Percentiles rank a stretch among this genome's conserved stretches.
These are phyloP conservation scores for Rickenella mellea DNA, from an alignment of 768 basidiomycete genomes.

Conservation along the genomic window DNA sequence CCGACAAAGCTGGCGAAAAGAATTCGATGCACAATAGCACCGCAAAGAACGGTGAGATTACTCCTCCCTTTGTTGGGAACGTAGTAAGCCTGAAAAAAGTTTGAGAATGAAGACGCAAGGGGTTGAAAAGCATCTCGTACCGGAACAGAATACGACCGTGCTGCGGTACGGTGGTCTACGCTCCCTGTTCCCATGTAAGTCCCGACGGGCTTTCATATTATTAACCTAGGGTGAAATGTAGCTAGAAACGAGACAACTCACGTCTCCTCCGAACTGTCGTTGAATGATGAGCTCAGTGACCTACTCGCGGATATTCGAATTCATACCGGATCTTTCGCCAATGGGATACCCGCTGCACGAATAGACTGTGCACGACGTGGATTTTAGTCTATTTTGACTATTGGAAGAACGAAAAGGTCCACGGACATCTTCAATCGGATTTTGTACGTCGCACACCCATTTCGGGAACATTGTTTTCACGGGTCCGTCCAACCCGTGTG, in stretches of 20 bases:
- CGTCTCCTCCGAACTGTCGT: background rate
- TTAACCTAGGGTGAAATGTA: slow-evolving; percentile 4
- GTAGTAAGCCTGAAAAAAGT: slow-evolving; percentile 13
- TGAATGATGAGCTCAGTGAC: background rate
- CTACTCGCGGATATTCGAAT: background rate
- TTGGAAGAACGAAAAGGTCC: background rate
- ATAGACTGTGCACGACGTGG: background rate
- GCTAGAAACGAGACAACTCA: background rate
- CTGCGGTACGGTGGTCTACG: slow-evolving; percentile 15
- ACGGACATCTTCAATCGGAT: background rate
- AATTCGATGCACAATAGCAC: slow-evolving; percentile 14
- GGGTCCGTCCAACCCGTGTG: background rate
- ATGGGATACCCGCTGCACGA: background rate
- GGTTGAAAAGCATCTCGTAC: slow-evolving; percentile 1
- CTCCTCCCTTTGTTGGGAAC: slow-evolving; percentile 15
- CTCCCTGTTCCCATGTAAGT: background rate
- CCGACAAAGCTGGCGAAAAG: background rate
- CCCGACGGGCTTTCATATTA: slow-evolving; percentile 9
- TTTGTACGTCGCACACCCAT: background rate
- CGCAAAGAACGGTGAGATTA: slow-evolving; percentile 21
- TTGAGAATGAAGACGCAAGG: background rate
- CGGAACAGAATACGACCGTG: slow-evolving; percentile 18
- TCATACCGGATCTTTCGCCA: background rate
- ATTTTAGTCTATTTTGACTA: background rate
- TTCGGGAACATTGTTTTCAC: background rate